Base-by-base conservation (phyloP, 202 grass and related monocot genomes). In the Panicum hallii region DNA sequence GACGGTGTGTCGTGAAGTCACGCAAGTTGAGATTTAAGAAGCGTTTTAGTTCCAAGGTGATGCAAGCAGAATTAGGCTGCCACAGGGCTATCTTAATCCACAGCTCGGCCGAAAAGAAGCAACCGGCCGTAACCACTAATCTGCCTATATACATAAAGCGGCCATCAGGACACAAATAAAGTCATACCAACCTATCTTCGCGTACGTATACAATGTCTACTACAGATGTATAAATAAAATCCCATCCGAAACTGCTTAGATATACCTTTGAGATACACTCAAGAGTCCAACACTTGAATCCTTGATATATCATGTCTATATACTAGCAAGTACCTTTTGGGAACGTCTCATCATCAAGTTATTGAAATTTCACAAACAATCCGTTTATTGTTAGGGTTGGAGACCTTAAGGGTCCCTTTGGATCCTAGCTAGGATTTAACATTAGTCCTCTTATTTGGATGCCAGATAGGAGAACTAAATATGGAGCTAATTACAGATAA, bases 1-100 rank as follows among this genome's bases (percentile, higher is more conserved):
- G 70, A 32, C 14, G 23, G 46, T 19, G 47, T 30, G 45, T 34
- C 70, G 69, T 49, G 6, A 72, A 28, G 14, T 73, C 13, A 73
- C 23, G 23, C 23, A 50, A 52, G 70, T 32, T 73, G 47, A 52
- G 26, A 12, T 19, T 73, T 50, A 72, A 72, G 13, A 72, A 72
- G 15, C 63, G 2, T 32, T 32, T 32, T 32, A 32, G 36, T 50
- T 32, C 14, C 6, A 16, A 32, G 45, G 7, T 50, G 70, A 52
- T 8, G 15, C 1, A 48, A 36, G 70, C 70, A 52, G 46, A 73
- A 73, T 49, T 48, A 19, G 46, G 70, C 7, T 73, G 26, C 15
- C 36, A 32, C 36, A 38, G 11, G 23, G 4, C 22, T 28, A 72
- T 72, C 44, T 72, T 48, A 72, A 72, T 72, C 69, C 22, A 14